Evolutionary conservation across 805 yeast species (phyloP).

Genomic region (Yamadazyma scolyti): DNA sequence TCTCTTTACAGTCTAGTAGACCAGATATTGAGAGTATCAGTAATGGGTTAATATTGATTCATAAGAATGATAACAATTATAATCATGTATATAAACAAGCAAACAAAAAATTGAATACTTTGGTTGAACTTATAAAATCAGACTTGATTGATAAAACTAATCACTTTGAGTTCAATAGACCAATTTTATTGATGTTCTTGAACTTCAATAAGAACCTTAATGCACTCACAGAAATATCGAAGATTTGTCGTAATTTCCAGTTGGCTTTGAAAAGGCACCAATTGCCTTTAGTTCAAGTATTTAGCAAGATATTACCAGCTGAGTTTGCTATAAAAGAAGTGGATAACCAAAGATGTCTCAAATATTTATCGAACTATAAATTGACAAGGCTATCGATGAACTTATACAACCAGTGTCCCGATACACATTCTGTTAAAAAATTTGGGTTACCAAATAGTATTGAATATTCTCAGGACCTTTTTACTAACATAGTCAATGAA

Average conservation of each 20-base stretch:
- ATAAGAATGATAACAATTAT: constrained; percentile 17
- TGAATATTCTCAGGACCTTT: constrained; percentile 10
- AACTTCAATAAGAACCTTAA: constrained; percentile 39
- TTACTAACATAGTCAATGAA: constrained; percentile 32
- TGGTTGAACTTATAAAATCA: constrained; percentile 35
- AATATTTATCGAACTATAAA: constrained; percentile 29
- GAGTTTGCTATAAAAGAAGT: constrained; percentile 19
- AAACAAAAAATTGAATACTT: constrained; percentile 22
- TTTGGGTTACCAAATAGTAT: constrained; percentile 1
- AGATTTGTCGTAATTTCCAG: constrained; percentile 46
- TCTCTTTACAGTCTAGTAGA: constrained; percentile 23
- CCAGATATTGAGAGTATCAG: constrained; percentile 25
- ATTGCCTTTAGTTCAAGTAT: constrained; percentile 35
- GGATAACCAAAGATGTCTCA: constrained; percentile 14
- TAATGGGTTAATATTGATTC: constrained; percentile 24
- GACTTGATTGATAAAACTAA: constrained; percentile 40
- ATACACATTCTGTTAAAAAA: constrained; percentile 10
- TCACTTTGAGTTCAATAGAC: constrained; percentile 41
- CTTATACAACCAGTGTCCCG: constrained; percentile 59
- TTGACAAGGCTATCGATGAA: constrained; percentile 46
- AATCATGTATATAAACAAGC: constrained; percentile 27
- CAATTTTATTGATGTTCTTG: constrained; percentile 50
- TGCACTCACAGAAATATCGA: constrained; percentile 46
- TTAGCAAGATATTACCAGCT: constrained; percentile 34
- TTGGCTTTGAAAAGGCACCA: constrained; percentile 32